These are phyloP conservation scores for Macrotyloma uniflorum DNA, from an alignment of 306 rosid species.

Conservation along the genomic window DNA sequence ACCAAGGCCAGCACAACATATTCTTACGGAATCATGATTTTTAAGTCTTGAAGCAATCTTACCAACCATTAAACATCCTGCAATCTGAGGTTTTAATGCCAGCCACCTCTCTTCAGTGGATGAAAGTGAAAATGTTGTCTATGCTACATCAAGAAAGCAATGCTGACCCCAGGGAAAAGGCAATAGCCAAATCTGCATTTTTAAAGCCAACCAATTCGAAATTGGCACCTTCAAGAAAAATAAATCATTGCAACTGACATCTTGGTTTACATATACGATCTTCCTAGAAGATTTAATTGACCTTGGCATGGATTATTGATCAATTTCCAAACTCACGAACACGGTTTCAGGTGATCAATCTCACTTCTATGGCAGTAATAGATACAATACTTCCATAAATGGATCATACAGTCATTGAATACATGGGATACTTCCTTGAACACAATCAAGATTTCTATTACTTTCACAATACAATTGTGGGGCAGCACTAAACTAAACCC, in stretches of 20 bases:
- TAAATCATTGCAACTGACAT: conserved; percentile 97
- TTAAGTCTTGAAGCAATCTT: conserved; percentile 96
- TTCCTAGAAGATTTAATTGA: conserved; percentile 84
- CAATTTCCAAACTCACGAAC: conserved; percentile 74
- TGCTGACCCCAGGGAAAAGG: conserved; percentile 97
- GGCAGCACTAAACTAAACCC: conserved; percentile 23
- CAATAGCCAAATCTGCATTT: conserved; percentile 99
- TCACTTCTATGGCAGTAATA: conserved; percentile 60
- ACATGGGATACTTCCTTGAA: conserved; percentile 46
- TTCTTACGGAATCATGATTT: conserved; percentile 72
- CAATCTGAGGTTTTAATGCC: conserved; percentile 75
- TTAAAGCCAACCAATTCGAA: conserved; percentile 99
- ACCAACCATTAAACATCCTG: conserved; percentile 99
- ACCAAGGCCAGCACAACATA: conserved; percentile 71
- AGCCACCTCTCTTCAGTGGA: conserved; percentile 94
- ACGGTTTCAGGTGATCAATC: conserved; percentile 56
- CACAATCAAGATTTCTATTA: conserved; percentile 46
- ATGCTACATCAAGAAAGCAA: conserved; percentile 97
- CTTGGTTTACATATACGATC: conserved; percentile 83
- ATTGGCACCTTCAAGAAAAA: conserved; percentile 98
- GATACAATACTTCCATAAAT: conserved; percentile 57
- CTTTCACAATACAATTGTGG: conserved; percentile 38
- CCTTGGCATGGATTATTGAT: conserved; percentile 89
- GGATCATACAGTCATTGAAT: conserved; percentile 54
- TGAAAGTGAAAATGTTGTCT: conserved; percentile 85